Conservation (phyloP, 2,329 filamentous ascomycete species). For the Fusarium begoniae region DNA sequence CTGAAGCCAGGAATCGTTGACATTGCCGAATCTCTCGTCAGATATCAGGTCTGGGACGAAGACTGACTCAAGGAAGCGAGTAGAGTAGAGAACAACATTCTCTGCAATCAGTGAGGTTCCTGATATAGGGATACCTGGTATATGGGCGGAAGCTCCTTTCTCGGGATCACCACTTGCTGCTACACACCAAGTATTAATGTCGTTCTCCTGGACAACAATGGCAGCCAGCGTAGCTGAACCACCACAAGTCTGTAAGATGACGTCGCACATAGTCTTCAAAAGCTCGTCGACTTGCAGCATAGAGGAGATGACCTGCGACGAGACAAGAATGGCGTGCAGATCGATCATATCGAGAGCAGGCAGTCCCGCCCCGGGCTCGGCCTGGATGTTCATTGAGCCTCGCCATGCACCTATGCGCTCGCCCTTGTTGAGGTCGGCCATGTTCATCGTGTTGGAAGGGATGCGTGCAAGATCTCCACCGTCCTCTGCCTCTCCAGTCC, state of each 20-base stretch:
- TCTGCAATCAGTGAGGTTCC: conserved; percentile 76
- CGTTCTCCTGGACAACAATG: conserved; percentile 77
- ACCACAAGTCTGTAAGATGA: conserved; percentile 81
- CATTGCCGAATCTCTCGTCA: conserved; percentile 82
- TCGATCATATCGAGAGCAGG: conserved; percentile 86
- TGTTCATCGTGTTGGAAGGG: conserved; percentile 52
- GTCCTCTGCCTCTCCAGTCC: conserved; percentile 56
- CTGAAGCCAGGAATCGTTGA: conserved; percentile 73
- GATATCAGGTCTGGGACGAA: conserved; percentile 78
- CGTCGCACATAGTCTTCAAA: conserved; percentile 82
- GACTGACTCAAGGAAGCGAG: conserved; percentile 78
- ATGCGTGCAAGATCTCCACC: conserved; percentile 53
- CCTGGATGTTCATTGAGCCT: conserved; percentile 63
- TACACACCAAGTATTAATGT: conserved; percentile 72
- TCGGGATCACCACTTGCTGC: conserved; percentile 79
- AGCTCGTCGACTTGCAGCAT: conserved; percentile 79
- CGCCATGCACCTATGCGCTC: conserved; percentile 72
- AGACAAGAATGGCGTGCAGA: conserved; percentile 79
- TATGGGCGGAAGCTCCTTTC: conserved; percentile 71
- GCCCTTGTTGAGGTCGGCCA: conserved; percentile 60
- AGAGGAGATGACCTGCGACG: conserved; percentile 82
- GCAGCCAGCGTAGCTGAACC: conserved; percentile 75
- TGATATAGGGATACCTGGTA: conserved; percentile 70
- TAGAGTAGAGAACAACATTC: conserved; percentile 79
- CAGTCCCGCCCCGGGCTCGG: conserved; percentile 69